These are phyloP conservation scores for Meredithiella fracta DNA, from an alignment of 2,329 filamentous ascomycete genomes.

Conservation along the genomic window DNA sequence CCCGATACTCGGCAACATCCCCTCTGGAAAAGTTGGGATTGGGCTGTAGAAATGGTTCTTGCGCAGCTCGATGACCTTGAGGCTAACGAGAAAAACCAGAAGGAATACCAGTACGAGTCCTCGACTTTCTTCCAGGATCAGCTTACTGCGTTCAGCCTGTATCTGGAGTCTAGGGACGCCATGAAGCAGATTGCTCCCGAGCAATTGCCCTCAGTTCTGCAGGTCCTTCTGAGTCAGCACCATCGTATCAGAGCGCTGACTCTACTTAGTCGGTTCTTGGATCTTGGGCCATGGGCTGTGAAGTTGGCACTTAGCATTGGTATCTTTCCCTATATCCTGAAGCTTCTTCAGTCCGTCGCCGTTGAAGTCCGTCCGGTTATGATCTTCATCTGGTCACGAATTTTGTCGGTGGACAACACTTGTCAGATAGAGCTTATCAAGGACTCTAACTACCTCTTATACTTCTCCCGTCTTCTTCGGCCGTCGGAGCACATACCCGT, in stretches of 20 bases:
- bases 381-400: constrained; percentile 98
- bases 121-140: constrained; percentile 96
- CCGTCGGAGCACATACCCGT: constrained; percentile 70
- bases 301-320: constrained; percentile 93
- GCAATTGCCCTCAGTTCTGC: constrained; percentile 87
- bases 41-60: constrained; percentile 88
- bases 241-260: constrained; percentile 84
- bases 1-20: constrained; percentile 90
- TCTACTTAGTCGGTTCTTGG: constrained; percentile 79
- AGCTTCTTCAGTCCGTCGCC: constrained; percentile 86
- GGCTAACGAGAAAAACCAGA: constrained; percentile 21
- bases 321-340: constrained; percentile 97
- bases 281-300: constrained; percentile 96
- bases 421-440: constrained; percentile 91
- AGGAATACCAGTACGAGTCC: constrained; percentile 79
- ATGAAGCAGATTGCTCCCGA: constrained; percentile 78
- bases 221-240: constrained; percentile 89
- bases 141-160: constrained; percentile 91
- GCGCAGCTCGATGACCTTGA: constrained; percentile 72
- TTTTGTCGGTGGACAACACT: constrained; percentile 84
- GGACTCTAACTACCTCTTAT: constrained; percentile 79
- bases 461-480: constrained; percentile 86
- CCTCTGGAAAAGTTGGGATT: constrained; percentile 93
- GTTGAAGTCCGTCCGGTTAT: constrained; percentile 92
- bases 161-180: constrained; percentile 64